These are phyloP conservation scores for Phytophthora litchii DNA, from an alignment of 352 stramenopile genomes.

Conservation along the genomic window DNA sequence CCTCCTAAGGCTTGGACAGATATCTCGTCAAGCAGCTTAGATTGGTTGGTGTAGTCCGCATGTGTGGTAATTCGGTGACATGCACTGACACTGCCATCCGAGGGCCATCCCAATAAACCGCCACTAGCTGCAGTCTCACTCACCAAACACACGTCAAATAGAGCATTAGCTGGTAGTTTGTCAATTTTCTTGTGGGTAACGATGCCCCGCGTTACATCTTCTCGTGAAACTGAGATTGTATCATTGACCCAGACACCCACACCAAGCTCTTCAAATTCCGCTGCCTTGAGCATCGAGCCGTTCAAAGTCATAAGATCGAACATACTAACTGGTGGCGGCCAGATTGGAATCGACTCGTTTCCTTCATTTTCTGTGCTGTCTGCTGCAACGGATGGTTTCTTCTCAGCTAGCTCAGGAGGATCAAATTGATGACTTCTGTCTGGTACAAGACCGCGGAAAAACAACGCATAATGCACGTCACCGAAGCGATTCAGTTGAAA, in stretches of 20 bases:
- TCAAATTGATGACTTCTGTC: conserved; percentile 40
- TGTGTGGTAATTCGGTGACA: conserved; percentile 68
- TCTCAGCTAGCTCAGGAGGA: neutral
- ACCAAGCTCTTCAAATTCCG: conserved; percentile 58
- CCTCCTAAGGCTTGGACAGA: conserved; percentile 43
- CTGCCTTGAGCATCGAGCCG: conserved; percentile 54
- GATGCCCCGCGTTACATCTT: conserved; percentile 62
- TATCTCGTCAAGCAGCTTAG: conserved; percentile 60
- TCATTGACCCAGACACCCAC: conserved; percentile 77
- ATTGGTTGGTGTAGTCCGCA: conserved; percentile 84
- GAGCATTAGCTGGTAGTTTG: conserved; percentile 61
- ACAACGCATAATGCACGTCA: conserved; percentile 78
- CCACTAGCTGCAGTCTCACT: conserved; percentile 71
- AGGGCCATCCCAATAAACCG: conserved; percentile 64
- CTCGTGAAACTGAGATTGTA: conserved; percentile 71
- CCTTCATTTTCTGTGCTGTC: conserved; percentile 1
- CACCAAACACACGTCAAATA: conserved; percentile 81
- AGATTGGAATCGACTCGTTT: conserved; percentile 33
- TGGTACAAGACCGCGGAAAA: conserved; percentile 61
- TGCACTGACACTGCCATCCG: conserved; percentile 19
- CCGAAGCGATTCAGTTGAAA: conserved; percentile 65
- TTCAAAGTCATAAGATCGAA: conserved; percentile 55
- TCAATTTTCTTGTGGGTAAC: conserved; percentile 63
- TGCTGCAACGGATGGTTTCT: neutral
- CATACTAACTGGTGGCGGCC: conserved; percentile 53